phyloP scores from a whole-genome alignment of 306 rosid genomes.

The Acmispon strigosus region DNA sequence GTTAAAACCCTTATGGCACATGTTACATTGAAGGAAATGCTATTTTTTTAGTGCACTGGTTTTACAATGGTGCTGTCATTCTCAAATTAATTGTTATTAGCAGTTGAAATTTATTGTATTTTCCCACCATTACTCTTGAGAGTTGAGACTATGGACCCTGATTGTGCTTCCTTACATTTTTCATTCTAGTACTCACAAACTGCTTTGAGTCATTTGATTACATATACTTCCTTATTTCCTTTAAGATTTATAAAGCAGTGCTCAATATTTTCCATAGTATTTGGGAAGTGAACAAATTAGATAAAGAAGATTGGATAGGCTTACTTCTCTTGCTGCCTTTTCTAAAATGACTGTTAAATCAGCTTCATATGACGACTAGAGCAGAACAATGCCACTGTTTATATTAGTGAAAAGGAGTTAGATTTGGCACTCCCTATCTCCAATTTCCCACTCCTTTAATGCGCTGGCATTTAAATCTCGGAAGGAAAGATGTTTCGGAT shows the following conservation, averaged over 20 bases:
- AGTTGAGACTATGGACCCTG: not conserved
- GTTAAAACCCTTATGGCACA: not conserved
- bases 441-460: too few relatives aligned
- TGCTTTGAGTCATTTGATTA: too few relatives aligned
- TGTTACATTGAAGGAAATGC: not conserved
- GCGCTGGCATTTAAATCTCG: too few relatives aligned
- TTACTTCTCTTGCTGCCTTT: not conserved
- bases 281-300: not conserved
- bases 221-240: too few relatives aligned
- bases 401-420: not conserved
- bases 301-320: not conserved
- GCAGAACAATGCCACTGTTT: not conserved
- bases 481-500: too few relatives aligned
- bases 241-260: not conserved
- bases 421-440: too few relatives aligned
- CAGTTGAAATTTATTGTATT: not conserved
- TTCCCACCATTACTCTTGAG: too few relatives aligned
- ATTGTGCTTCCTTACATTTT: not conserved
- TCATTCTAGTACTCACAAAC: too few relatives aligned
- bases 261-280: not conserved
- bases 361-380: not conserved
- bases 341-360: not conserved
- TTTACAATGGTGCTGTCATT: not conserved
- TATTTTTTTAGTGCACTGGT: constrained; percentile 8
- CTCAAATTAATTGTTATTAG: not conserved